A percentile compares a stretch with the other conserved stretches of the same genome.
phyloP scores from a whole-genome alignment of 2,329 filamentous ascomycete genomes.

The Nemania diffusa region DNA sequence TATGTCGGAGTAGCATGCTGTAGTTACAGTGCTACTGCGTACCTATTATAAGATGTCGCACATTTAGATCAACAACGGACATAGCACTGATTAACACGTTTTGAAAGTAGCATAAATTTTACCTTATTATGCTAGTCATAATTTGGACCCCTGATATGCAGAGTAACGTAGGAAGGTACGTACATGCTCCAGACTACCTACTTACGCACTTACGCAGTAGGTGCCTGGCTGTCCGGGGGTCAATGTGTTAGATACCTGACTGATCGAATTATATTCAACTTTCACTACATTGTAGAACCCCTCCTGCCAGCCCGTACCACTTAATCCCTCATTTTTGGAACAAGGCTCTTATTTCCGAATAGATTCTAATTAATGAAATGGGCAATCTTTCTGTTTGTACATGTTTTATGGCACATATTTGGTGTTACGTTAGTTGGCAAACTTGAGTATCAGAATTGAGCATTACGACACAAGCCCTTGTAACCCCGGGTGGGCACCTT shows the following conservation, averaged over 20 bases:
- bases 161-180: background rate
- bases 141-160: slow-evolving; percentile 10
- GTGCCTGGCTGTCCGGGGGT: background rate
- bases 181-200: too few relatives aligned
- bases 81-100: background rate
- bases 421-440: background rate
- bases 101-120: slow-evolving; percentile 1
- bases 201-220: too few relatives aligned
- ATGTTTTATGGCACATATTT: slow-evolving; percentile 1
- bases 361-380: slow-evolving; percentile 3
- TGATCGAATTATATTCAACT: background rate
- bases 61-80: background rate
- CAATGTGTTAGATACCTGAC: background rate
- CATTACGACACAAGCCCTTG: slow-evolving; percentile 12
- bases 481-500: background rate
- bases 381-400: background rate
- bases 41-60: background rate
- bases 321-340: slow-evolving; percentile 17
- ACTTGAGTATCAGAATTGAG: slow-evolving; percentile 7
- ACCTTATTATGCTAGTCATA: slow-evolving; percentile 5
- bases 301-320: background rate
- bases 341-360: slow-evolving; percentile 5
- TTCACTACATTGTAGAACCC: background rate
- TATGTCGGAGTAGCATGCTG: background rate
- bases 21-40: background rate